Evolutionary conservation across 169 alveolate genomes (phyloP).

Genomic region (Plasmodium chabaudi): DNA sequence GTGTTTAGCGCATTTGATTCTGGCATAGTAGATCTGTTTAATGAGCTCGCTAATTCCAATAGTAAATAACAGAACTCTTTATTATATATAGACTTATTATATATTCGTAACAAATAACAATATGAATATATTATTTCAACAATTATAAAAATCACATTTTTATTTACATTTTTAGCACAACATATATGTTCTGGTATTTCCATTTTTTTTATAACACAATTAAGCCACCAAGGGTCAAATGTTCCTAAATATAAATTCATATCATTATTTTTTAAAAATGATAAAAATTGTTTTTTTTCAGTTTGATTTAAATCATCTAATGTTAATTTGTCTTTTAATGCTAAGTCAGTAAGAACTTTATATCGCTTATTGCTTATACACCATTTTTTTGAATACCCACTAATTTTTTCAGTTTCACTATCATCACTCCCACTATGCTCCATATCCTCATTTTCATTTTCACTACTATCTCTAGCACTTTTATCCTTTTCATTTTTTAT

Average conservation of each 20-base stretch:
- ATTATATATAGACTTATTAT: constrained; percentile 17
- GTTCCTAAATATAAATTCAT: constrained; percentile 30
- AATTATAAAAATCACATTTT: constrained; percentile 45
- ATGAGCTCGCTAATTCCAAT: constrained; percentile 23
- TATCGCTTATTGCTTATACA: constrained; percentile 65
- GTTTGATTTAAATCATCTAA: constrained; percentile 48
- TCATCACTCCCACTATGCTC: background rate
- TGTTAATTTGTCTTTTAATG: constrained; percentile 32
- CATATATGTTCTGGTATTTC: constrained; percentile 63
- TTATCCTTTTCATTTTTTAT: background rate
- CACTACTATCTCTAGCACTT: background rate
- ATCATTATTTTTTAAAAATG: constrained; percentile 67
- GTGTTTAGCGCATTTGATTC: constrained; percentile 45
- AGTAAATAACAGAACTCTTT: constrained; percentile 47
- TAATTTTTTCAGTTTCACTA: background rate
- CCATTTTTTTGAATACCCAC: constrained; percentile 31
- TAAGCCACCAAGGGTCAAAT: constrained; percentile 68
- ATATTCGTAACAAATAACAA: constrained; percentile 63
- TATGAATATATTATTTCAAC: constrained; percentile 51
- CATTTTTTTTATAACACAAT: constrained; percentile 68
- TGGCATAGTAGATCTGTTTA: constrained; percentile 38
- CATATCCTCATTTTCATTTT: background rate
- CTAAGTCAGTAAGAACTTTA: constrained; percentile 61
- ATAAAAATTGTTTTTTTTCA: constrained; percentile 69
- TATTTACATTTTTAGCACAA: constrained; percentile 23